Evolutionary conservation across 2,329 filamentous ascomycete genomes (phyloP).

Genomic region (Chaetomiaceae sp.): DNA sequence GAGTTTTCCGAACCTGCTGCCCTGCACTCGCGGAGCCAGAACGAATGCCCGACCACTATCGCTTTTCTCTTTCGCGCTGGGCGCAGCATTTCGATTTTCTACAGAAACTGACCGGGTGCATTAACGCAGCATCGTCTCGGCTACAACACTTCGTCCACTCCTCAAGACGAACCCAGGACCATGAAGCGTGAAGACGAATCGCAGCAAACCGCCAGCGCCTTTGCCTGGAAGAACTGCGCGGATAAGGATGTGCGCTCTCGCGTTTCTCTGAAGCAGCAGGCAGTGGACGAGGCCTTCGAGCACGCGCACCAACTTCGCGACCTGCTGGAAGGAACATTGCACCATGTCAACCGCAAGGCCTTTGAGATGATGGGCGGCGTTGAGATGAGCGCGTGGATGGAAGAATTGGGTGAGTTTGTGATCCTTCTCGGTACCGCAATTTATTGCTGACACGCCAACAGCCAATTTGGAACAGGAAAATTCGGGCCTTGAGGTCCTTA

Average conservation of each 20-base stretch:
- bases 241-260: not conserved
- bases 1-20: no score
- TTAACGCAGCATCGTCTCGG: no score
- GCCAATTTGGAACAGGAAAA: not conserved
- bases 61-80: no score
- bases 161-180: not conserved
- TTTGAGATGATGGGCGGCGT: slow-evolving; percentile 2
- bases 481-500: slow-evolving; percentile 9
- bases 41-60: no score
- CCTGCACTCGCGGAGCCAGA: no score
- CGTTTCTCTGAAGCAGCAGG: slow-evolving; percentile 6
- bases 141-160: no score
- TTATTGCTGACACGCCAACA: not conserved
- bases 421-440: not conserved
- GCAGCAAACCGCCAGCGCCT: not conserved
- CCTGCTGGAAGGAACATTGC: not conserved
- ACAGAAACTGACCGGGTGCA: no score
- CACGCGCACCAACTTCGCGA: not conserved
- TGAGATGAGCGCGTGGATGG: not conserved
- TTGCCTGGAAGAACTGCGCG: not conserved
- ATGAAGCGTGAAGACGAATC: not conserved
- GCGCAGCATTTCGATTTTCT: no score
- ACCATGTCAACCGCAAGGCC: not conserved
- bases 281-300: slow-evolving; percentile 5
- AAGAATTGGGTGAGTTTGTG: not conserved